Evolutionary conservation across 1,139 yeast species (phyloP).

Genomic region (Candida pseudoviswanathii): DNA sequence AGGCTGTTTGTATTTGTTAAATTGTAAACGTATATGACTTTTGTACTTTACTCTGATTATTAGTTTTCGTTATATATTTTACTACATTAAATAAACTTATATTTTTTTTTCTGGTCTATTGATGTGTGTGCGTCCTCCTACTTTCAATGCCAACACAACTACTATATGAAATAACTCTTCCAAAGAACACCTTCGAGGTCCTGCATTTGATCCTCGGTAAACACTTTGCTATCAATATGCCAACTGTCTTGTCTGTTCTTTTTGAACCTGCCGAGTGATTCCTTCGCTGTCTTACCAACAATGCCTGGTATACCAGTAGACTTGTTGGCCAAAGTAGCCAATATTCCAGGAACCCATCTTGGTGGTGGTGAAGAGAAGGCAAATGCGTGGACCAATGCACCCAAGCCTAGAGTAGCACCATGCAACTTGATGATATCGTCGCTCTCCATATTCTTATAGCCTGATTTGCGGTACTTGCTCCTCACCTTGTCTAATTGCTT

Average conservation of each 20-base stretch:
- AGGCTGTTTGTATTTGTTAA: neutral
- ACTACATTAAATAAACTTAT: neutral
- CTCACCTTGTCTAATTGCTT: constrained; percentile 34
- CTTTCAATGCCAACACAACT: neutral
- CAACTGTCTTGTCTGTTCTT: constrained; percentile 95
- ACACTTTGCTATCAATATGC: constrained; percentile 84
- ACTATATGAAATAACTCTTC: constrained; percentile 84
- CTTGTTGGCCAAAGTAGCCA: constrained; percentile 69
- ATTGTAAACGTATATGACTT: neutral
- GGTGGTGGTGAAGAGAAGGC: constrained; percentile 95
- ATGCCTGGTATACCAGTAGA: constrained; percentile 73
- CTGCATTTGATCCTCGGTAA: constrained; percentile 78
- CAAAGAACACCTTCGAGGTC: constrained; percentile 93
- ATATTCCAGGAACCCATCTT: constrained; percentile 76
- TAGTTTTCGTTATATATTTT: neutral
- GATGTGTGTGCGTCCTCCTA: neutral
- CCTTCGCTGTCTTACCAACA: constrained; percentile 85
- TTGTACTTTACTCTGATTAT: neutral
- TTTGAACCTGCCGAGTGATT: constrained; percentile 79
- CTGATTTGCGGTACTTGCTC: constrained; percentile 28
- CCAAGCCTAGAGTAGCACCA: constrained; percentile 87
- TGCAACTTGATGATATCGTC: constrained; percentile 60
- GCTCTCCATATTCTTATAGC: constrained; percentile 33
- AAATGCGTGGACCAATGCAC: constrained; percentile 87
- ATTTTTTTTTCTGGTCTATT: neutral